These are phyloP conservation scores for Trichophyton schoenleinii DNA, from an alignment of 2,329 filamentous ascomycete species.

Conservation along the genomic window DNA sequence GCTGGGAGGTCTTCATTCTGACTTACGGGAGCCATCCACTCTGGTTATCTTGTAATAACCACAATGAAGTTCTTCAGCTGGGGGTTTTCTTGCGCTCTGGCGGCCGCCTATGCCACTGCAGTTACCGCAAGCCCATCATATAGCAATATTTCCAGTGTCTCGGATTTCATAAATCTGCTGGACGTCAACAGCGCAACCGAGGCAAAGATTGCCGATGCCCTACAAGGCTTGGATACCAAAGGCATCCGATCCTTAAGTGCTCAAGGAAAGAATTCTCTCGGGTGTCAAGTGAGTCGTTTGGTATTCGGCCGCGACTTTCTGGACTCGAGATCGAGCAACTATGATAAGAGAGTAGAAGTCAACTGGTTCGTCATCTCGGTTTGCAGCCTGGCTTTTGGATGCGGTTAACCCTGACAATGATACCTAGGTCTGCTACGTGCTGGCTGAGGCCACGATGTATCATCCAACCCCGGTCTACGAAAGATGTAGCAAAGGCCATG, in stretches of 20 bases:
- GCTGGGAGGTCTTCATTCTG: too few relatives aligned
- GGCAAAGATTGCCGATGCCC: too few relatives aligned
- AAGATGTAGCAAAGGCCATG: not conserved
- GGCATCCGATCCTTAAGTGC: not conserved
- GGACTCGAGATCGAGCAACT: not conserved
- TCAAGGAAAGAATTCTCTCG: not conserved
- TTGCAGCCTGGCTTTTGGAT: not conserved
- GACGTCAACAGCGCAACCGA: not conserved
- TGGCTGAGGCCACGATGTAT: not conserved
- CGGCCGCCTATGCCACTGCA: not conserved
- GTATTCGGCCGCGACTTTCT: not conserved
- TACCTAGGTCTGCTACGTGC: not conserved
- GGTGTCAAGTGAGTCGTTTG: not conserved
- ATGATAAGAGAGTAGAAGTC: not conserved
- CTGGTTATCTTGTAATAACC: too few relatives aligned
- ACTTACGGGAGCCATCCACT: too few relatives aligned
- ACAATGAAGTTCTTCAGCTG: too few relatives aligned
- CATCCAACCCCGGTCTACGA: not conserved
- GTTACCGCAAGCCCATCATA: not conserved
- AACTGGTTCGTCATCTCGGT: not conserved
- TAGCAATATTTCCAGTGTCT: not conserved
- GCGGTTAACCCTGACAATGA: not conserved
- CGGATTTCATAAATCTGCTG: not conserved
- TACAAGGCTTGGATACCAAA: too few relatives aligned
- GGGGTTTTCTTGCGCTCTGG: too few relatives aligned